Evolutionary conservation across 257 asterid species (phyloP).

Genomic region (Agastache rugosa): DNA sequence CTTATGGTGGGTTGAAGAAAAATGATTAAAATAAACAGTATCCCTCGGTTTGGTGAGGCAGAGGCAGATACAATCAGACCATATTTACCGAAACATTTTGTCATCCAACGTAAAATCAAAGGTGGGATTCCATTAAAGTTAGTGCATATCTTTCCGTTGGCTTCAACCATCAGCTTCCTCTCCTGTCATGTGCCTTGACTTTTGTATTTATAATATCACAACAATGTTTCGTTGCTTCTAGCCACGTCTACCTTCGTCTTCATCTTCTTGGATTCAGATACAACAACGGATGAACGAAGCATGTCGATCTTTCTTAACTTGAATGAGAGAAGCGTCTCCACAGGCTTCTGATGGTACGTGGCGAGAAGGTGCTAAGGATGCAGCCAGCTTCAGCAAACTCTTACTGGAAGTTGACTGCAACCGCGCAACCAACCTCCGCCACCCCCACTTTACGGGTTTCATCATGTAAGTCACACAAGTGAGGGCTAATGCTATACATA

Average conservation of each 20-base stretch:
- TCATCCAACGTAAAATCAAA: neutral
- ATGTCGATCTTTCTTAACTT: neutral
- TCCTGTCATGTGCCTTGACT: neutral
- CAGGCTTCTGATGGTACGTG: slow-evolving; percentile 24
- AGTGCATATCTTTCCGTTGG: neutral
- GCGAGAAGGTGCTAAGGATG: neutral
- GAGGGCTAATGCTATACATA: slow-evolving; percentile 42
- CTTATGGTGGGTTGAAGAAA: neutral
- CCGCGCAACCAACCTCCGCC: slow-evolving; percentile 21
- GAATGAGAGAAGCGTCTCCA: slow-evolving; percentile 7
- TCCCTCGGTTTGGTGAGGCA: neutral
- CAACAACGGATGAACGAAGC: slow-evolving; percentile 17
- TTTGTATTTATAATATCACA: neutral
- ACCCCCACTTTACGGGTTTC: slow-evolving; percentile 27
- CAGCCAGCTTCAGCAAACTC: slow-evolving; percentile 26
- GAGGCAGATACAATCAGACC: neutral
- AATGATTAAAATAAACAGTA: neutral
- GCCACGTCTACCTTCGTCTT: neutral
- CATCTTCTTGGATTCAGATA: slow-evolving; percentile 16
- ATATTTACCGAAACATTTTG: slow-evolving; percentile 13
- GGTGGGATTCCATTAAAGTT: neutral
- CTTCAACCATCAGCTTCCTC: slow-evolving; percentile 15
- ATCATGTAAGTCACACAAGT: slow-evolving; percentile 29
- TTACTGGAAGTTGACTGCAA: neutral
- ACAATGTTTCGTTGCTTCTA: neutral